Conservation (phyloP, 2,329 filamentous ascomycete species). For the Phoma sp. region DNA sequence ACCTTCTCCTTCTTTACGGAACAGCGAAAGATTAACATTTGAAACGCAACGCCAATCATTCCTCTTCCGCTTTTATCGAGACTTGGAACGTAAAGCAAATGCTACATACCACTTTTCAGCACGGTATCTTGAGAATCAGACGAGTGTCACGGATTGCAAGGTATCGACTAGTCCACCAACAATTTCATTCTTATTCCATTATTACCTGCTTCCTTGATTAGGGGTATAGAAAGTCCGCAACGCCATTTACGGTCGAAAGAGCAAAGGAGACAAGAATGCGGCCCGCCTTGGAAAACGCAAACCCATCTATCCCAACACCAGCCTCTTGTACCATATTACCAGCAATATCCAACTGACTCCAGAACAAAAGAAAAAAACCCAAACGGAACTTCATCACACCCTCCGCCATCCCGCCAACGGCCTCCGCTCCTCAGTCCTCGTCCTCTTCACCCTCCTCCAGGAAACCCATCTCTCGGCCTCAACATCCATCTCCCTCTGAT, state of each 20-base stretch:
- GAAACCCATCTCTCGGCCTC: slow-evolving; percentile 32
- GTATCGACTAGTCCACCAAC: neutral
- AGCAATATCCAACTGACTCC: neutral
- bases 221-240: neutral
- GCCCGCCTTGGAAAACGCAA: neutral
- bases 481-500: slow-evolving; percentile 9
- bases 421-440: slow-evolving; percentile 39
- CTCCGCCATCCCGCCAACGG: slow-evolving; percentile 36
- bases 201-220: neutral
- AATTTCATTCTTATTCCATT: neutral
- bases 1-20: slow-evolving; percentile 43
- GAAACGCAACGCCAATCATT: slow-evolving; percentile 48
- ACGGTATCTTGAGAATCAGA: neutral
- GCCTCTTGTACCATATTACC: neutral
- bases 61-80: slow-evolving; percentile 35
- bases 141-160: neutral
- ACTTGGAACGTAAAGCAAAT: slow-evolving; percentile 15
- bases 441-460: slow-evolving; percentile 36
- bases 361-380: neutral
- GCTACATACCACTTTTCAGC: neutral
- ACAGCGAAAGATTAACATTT: slow-evolving; percentile 44
- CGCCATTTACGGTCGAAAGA: neutral
- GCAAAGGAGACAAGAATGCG: neutral
- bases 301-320: neutral
- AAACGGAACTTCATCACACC: neutral